A percentile compares a stretch with the other conserved stretches of the same genome.
Conservation (phyloP, 306 rosid genomes). For the Rubus parviflorus region DNA sequence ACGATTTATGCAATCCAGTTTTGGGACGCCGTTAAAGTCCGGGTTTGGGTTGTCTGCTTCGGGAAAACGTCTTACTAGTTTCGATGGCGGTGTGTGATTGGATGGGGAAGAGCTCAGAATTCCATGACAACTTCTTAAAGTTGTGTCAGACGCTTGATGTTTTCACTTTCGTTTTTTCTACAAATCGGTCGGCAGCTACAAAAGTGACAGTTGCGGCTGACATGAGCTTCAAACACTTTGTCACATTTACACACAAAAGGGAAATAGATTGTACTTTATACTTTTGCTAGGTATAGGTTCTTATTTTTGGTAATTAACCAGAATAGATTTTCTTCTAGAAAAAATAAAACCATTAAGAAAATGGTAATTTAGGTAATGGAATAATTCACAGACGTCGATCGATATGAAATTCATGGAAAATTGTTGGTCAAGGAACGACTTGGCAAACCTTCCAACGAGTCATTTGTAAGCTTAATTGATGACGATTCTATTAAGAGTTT, state of each 20-base stretch:
- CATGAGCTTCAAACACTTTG: not conserved
- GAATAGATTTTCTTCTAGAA: no score
- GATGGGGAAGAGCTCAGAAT: not conserved
- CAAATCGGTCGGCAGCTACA: not conserved
- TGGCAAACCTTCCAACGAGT: no score
- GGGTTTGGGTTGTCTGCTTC: not conserved
- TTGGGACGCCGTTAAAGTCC: not conserved
- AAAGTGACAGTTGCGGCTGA: conserved; percentile 5
- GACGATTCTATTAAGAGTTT: not conserved
- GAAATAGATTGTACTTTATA: not conserved
- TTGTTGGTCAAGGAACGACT: not conserved
- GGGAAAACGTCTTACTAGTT: not conserved
- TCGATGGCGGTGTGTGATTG: conserved; percentile 5
- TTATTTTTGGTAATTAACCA: not conserved
- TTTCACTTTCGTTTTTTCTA: not conserved
- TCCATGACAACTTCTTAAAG: not conserved
- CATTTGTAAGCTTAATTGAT: no score
- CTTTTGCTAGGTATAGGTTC: not conserved
- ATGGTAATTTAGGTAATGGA: no score
- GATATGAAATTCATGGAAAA: not conserved
- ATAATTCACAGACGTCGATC: not conserved
- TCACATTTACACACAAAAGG: not conserved
- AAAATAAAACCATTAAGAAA: not conserved
- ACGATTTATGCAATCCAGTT: not conserved
- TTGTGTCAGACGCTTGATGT: not conserved